Percentiles rank a stretch among this genome's conserved stretches.
Conservation (phyloP, 495 filamentous ascomycete genomes). For the Neurospora pannonica region DNA sequence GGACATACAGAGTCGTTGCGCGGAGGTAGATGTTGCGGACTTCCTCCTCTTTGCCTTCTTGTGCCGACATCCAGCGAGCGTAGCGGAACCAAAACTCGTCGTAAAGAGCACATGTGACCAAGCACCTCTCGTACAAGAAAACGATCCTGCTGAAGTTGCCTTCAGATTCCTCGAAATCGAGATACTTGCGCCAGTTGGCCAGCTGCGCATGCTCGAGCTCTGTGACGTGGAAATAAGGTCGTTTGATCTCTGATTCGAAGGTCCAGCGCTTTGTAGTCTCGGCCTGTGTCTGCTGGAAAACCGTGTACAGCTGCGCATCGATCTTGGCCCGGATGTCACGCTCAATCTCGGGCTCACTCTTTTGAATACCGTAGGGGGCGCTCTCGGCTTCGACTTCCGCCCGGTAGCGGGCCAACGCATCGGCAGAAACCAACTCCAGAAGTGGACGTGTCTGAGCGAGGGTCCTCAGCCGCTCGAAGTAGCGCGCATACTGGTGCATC, state of each 20-base stretch:
- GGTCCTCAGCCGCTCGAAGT: conserved; percentile 84
- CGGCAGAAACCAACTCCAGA: conserved; percentile 58
- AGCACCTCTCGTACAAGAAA: conserved; percentile 87
- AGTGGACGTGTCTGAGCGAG: conserved; percentile 66
- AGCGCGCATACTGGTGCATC: conserved; percentile 92
- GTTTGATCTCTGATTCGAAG: conserved; percentile 89
- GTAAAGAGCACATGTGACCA: conserved; percentile 88
- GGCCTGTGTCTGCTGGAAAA: conserved; percentile 72
- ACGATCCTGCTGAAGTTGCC: conserved; percentile 64
- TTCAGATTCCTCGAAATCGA: conserved; percentile 90
- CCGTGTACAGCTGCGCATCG: conserved; percentile 69
- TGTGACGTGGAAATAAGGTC: conserved; percentile 94
- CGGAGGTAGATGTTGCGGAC: conserved; percentile 89
- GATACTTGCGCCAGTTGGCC: conserved; percentile 90
- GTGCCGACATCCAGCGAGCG: conserved; percentile 90
- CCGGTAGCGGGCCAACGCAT: conserved; percentile 59
- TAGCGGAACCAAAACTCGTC: conserved; percentile 98
- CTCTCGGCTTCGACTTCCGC: conserved; percentile 57
- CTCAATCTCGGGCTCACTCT: conserved; percentile 70
- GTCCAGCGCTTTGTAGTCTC: conserved; percentile 94
- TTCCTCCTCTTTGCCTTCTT: conserved; percentile 77
- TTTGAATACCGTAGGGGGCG: conserved; percentile 29
- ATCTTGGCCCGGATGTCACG: conserved; percentile 70
- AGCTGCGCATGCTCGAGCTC: conserved; percentile 82
- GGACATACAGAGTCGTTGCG: conserved; percentile 73